phyloP scores from a whole-genome alignment of 73 alveolate genomes.

The Paramecium sonneborni region DNA sequence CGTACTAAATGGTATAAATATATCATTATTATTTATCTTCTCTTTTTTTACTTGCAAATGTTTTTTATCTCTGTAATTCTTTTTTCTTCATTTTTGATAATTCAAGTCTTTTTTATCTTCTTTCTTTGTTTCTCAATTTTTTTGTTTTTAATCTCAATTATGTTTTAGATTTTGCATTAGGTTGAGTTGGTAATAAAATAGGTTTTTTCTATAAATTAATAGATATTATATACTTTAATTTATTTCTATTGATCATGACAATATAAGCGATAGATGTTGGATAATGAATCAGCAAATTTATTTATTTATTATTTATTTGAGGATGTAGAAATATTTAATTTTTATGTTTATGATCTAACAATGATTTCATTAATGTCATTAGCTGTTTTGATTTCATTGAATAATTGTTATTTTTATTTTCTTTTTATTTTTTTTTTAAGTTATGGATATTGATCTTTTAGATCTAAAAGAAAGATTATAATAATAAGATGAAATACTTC shows the following conservation, averaged over 20 bases:
- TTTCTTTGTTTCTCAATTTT: constrained; percentile 37
- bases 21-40: background rate
- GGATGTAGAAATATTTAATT: background rate
- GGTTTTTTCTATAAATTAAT: constrained; percentile 51
- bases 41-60: constrained; percentile 43
- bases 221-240: background rate
- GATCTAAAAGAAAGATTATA: background rate
- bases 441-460: background rate
- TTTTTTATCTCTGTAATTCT: background rate
- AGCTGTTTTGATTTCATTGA: background rate
- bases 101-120: constrained; percentile 29
- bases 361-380: background rate
- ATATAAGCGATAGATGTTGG: constrained; percentile 1
- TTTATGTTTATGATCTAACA: background rate
- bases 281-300: constrained; percentile 11
- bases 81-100: constrained; percentile 3
- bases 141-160: background rate
- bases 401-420: background rate
- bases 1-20: background rate
- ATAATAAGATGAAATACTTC: background rate
- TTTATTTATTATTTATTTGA: background rate
- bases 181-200: constrained; percentile 16
- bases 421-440: background rate
- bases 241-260: constrained; percentile 7
- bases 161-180: constrained; percentile 9